Percentiles rank a stretch among this genome's conserved stretches.
Evolutionary conservation across 1,284 basidiomycete species (phyloP).

Genomic region (Malassezia dermatis): DNA sequence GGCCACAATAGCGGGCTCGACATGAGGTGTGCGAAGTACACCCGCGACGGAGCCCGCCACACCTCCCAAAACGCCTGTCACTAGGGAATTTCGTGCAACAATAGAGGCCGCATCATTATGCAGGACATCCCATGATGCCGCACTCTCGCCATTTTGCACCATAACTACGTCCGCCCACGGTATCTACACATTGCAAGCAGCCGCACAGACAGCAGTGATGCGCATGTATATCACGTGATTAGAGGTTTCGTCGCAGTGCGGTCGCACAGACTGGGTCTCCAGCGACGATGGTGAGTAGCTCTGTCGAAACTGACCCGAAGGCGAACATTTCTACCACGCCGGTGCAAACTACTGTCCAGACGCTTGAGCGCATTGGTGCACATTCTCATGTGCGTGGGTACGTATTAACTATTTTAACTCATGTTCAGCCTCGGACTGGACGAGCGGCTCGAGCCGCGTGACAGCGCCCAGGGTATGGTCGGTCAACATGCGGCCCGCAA

Average conservation of each 20-base stretch:
- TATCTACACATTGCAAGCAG: not conserved
- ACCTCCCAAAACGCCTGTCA: not conserved
- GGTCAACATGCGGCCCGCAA: constrained; percentile 89
- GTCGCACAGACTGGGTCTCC: not conserved
- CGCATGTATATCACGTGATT: not conserved
- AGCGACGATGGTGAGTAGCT: constrained; percentile 11
- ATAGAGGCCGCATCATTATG: not conserved
- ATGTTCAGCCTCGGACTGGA: constrained; percentile 76
- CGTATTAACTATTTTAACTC: not conserved
- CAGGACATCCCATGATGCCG: not conserved
- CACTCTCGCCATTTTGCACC: not conserved
- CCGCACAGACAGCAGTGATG: not conserved
- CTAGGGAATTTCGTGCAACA: constrained; percentile 1
- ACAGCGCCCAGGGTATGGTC: constrained; percentile 82
- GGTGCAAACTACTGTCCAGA: constrained; percentile 30
- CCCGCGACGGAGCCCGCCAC: not conserved
- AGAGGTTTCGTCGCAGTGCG: not conserved
- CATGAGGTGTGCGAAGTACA: not conserved
- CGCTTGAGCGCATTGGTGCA: constrained; percentile 42
- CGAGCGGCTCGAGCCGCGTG: constrained; percentile 73
- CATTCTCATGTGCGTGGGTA: constrained; percentile 42
- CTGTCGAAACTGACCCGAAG: constrained; percentile 6
- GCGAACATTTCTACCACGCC: constrained; percentile 38
- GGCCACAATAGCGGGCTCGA: not conserved
- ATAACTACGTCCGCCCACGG: not conserved